Base-by-base conservation (phyloP, 1,139 yeast species). In the Scheffersomyces lignicola region DNA sequence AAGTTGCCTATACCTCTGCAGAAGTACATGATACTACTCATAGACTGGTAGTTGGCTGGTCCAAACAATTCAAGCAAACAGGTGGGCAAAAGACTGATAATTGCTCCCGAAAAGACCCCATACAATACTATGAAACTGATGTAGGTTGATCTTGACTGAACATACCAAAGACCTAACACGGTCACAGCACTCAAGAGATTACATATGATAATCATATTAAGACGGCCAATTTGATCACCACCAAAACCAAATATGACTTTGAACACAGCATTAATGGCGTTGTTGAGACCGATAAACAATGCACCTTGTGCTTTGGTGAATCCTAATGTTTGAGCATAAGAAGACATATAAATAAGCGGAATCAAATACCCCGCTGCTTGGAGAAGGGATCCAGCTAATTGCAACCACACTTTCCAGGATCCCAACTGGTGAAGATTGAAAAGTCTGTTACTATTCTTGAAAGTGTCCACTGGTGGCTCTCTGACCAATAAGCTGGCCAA, bases 301-400 rank as follows among this genome's bases (percentile, higher is more conserved):
- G 75, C 73, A 3, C 74, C 73, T 32, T 59, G 60, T 7, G 48
- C 46, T 11, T 49, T 49, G 5, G 59, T 42, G 42, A 55, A 66
- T 2, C 71, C 71, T 11, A 69, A 41, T 0, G 72, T 51, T 18
- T 48, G 47, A 2, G 62, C 65, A 40, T 66, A 69, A 7, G 66
- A 56, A 1, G 74, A 66, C 73, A 69, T 67, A 47, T 49, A 68
- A 34, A 60, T 57, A 32, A 66, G 51, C 9, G 72, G 69, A 18
- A 66, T 64, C 37, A 65, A 48, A 40, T 69, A 69, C 1, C 70
- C 74, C 1, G 70, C 69, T 3, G 72, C 47, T 42, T 69, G 73
- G 22, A 66, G 49, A 13, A 60, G 43, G 2, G 65, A 59, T 2
- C 66, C 69, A 2, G 44, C 39, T 18, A 62, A 39, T 33, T 65